Base-by-base conservation (phyloP, 2,329 filamentous ascomycete genomes). In the Penicillium sp. region DNA sequence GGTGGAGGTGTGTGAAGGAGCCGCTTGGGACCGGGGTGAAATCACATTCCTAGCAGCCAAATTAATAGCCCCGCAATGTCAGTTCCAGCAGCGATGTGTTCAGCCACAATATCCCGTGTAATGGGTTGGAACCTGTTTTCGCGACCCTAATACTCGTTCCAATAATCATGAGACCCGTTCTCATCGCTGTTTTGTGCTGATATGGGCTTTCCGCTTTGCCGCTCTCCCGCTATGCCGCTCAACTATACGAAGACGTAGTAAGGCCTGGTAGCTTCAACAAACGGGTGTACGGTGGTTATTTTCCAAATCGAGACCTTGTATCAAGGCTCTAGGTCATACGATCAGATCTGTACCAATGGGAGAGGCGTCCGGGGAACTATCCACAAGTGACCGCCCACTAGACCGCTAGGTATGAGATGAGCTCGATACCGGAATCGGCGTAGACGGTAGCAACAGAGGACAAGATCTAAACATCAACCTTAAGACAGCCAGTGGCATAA, bases 61-160 rank as follows among this genome's bases (percentile, higher is more conserved):
- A 38, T n/a, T 34, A 18, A 42, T 48, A 18, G 44, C 6, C 24
- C 50, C 36, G 29, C 48, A 46, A 42, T 42, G 34, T 52, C 38
- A 14, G 4, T 34, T 8, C 21, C 24, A 42, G 21, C 6, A 48
- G 48, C 21, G 2, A 48, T 16, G 34, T 22, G 22, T 36, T 24
- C 44, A 48, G 36, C 50, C 44, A 34, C 18, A 22, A 42, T 48
- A 34, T 34, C 44, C 11, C 18, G n/a, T 10, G n/a, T 1, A 16
- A 31, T 34, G 29, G 27, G 13, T 47, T 18, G 18, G 21, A 45
- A 9, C 3, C 38, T 40, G 38, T 40, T 40, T 40, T 21, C 6
- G 13, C 14, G 6, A 36, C 16, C 38, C 6, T 14, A 8, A 27
- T 18, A 10, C 24, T 27, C 24, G 24, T 27, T 27, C 24, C 24